These are phyloP conservation scores for Pichia kudriavzevii DNA, from an alignment of 1,139 yeast species.

Conservation along the genomic window DNA sequence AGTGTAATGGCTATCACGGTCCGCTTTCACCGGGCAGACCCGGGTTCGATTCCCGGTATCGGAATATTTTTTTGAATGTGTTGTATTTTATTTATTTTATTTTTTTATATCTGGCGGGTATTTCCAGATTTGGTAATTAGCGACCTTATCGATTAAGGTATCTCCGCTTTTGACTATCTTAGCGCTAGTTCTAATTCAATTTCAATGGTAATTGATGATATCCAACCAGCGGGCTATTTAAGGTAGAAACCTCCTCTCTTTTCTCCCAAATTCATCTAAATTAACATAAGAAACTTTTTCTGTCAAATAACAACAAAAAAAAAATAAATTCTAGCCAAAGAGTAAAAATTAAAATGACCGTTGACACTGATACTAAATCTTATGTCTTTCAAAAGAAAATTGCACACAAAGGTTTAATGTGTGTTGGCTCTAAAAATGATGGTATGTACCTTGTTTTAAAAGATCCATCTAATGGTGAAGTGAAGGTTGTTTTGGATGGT, in stretches of 20 bases:
- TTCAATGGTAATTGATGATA: too few relatives aligned
- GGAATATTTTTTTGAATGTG: slow-evolving; percentile 34
- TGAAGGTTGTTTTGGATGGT: slow-evolving; percentile 39
- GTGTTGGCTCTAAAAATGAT: slow-evolving; percentile 35
- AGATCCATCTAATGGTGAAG: slow-evolving; percentile 39
- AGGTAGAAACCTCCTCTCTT: neutral
- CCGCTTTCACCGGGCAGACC: slow-evolving; percentile 38
- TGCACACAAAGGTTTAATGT: slow-evolving; percentile 21
- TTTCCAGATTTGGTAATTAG: slow-evolving; percentile 2
- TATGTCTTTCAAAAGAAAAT: slow-evolving; percentile 20
- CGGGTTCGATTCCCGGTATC: slow-evolving; percentile 72
- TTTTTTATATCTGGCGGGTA: neutral
- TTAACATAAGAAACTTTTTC: too few relatives aligned
- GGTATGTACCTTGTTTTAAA: slow-evolving; percentile 41
- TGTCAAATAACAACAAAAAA: too few relatives aligned
- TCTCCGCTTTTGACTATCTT: too few relatives aligned
- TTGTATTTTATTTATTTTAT: neutral
- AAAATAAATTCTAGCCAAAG: too few relatives aligned
- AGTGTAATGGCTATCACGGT: slow-evolving; percentile 20
- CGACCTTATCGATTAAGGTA: too few relatives aligned
- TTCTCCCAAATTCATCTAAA: neutral
- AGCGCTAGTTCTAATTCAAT: too few relatives aligned
- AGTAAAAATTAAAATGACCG: slow-evolving; percentile 17
- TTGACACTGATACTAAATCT: slow-evolving; percentile 14
- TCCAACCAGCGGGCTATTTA: slow-evolving; percentile 7